Base-by-base conservation (phyloP, 352 stramenopile genomes). In the Phytopythium oedochilum region DNA sequence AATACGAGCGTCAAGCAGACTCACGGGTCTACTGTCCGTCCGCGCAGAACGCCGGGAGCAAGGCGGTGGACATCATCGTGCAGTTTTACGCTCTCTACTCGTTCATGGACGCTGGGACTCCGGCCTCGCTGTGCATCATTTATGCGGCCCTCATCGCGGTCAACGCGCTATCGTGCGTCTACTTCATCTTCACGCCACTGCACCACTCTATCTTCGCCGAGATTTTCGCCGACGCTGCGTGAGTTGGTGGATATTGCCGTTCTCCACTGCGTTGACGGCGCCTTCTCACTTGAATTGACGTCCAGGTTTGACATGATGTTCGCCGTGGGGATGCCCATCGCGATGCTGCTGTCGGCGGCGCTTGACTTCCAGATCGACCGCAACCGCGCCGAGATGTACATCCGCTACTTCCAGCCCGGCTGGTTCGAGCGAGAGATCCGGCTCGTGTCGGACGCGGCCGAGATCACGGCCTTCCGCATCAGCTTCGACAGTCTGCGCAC, bases 401-500 rank as follows among this genome's bases (percentile, higher is more conserved):
- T 62, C 2, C 51, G 58, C 10, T 59, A 55, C 15, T 63, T 71
- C 10, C 55, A 56, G 22, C 25, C 57, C n/a, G 63, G 62, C 5
- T 64, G 51, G n/a, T 73, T 78, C 42, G 69, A 78, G 48, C 63
- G 55, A 14, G 25, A 60, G 4, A 64, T 63, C 6, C 47, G 57
- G 0, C 47, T 65, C 4, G 53, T 71, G 31, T 56, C 63, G 4
- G 53, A 68, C 32, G 66, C 60, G 14, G 47, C 55, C 4, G 35
- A 66, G 15, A 61, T 73, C 12, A 64, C 57, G 4, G 18, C 67
- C 4, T 63, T 78, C 29, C 57, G 60, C 12, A 56, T 70, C 20
- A 70, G 31, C 17, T 61, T 75, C 25, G 63, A 75, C 20, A 69
- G 60, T 0, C 58, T 78, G 31, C 66, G 66, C 9, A 65, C 71